phyloP scores from a whole-genome alignment of 805 yeast genomes.

The Saturnispora halmiae region DNA sequence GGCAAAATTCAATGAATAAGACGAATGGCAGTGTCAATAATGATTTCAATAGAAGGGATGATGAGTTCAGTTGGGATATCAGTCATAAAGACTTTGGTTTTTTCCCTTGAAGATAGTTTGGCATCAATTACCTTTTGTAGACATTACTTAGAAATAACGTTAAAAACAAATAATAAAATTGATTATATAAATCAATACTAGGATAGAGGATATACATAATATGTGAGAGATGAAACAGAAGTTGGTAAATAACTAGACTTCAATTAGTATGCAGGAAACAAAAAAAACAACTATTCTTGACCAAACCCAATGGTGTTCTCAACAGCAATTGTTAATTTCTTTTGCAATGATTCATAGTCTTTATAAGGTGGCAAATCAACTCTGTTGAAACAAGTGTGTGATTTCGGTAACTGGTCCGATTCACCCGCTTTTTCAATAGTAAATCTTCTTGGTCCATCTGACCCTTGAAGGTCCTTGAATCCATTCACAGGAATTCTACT shows the following conservation, averaged over 20 bases:
- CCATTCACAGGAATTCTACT: slow-evolving; percentile 99
- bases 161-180: neutral
- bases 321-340: slow-evolving; percentile 89
- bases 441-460: slow-evolving; percentile 98
- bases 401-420: slow-evolving; percentile 83
- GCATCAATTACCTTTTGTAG: too few species aligned
- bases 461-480: slow-evolving; percentile 95
- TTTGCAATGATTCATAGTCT: slow-evolving; percentile 74
- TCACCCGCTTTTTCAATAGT: slow-evolving; percentile 99
- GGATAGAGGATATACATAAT: neutral
- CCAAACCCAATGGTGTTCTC: slow-evolving; percentile 99
- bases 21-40: neutral
- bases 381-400: slow-evolving; percentile 98
- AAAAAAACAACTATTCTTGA: slow-evolving; percentile 60
- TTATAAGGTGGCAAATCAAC: slow-evolving; percentile 94
- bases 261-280: too few species aligned
- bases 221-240: neutral
- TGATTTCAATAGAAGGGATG: neutral
- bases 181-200: too few species aligned
- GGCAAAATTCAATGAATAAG: neutral
- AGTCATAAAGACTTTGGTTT: slow-evolving; percentile 5
- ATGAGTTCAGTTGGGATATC: slow-evolving; percentile 2
- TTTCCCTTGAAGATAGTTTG: slow-evolving; percentile 3
- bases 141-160: too few species aligned
- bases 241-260: too few species aligned